Percentiles rank a stretch among this genome's conserved stretches.
These are phyloP conservation scores for Penicillium salamii DNA, from an alignment of 495 filamentous ascomycete genomes.

Conservation along the genomic window DNA sequence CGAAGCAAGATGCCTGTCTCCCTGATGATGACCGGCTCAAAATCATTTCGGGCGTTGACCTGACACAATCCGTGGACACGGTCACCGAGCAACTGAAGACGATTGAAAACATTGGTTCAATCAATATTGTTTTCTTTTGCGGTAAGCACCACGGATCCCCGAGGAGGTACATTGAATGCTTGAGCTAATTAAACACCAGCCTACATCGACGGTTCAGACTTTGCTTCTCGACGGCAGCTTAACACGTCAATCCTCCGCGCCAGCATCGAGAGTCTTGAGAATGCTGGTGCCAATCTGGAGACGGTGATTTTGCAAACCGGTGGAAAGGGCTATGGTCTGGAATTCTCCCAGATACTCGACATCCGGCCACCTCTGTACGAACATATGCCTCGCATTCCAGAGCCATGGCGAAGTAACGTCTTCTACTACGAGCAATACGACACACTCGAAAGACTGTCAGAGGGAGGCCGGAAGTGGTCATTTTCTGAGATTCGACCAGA, in stretches of 20 bases:
- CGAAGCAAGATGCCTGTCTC: neutral
- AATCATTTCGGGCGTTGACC: conserved; percentile 17
- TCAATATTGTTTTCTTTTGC: too few species aligned
- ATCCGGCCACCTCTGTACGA: conserved; percentile 34
- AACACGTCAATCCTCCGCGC: too few species aligned
- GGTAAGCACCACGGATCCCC: too few species aligned
- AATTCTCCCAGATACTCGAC: conserved; percentile 29
- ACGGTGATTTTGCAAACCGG: conserved; percentile 39
- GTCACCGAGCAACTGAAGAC: conserved; percentile 15
- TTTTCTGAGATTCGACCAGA: conserved; percentile 44
- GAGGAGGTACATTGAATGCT: too few species aligned
- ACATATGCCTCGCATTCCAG: conserved; percentile 34
- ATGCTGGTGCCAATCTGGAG: conserved; percentile 25
- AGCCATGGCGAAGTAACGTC: conserved; percentile 33
- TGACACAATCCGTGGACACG: conserved; percentile 14
- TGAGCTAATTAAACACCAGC: too few species aligned
- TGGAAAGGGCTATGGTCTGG: conserved; percentile 41
- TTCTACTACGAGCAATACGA: conserved; percentile 48
- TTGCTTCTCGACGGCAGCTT: too few species aligned
- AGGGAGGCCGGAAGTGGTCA: conserved; percentile 34
- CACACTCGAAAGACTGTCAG: conserved; percentile 24
- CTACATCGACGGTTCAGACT: too few species aligned
- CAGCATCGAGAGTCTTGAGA: too few species aligned
- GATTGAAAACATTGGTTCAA: too few species aligned
- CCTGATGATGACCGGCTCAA: conserved; percentile 5